These are phyloP conservation scores for Combretum micranthum DNA, from an alignment of 345 rosid genomes.

Conservation along the genomic window DNA sequence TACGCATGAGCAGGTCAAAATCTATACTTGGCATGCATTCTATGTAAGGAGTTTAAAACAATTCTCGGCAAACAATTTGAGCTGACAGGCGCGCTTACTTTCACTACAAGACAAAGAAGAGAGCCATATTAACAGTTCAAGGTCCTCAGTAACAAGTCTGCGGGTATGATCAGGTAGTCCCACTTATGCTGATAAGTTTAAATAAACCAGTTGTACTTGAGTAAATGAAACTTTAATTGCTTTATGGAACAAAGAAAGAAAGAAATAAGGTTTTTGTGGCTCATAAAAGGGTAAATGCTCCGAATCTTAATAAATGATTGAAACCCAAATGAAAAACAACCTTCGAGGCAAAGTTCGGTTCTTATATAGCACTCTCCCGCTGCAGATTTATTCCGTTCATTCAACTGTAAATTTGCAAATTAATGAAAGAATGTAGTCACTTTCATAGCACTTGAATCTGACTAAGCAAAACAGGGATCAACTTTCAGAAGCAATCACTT, in stretches of 20 bases:
- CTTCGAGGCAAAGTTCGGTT: constrained; percentile 94
- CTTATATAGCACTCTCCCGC: constrained; percentile 86
- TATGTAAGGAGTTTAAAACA: too few relatives aligned
- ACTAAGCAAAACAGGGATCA: too few relatives aligned
- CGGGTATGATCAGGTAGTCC: background rate
- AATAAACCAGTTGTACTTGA: background rate
- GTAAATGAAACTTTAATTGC: background rate
- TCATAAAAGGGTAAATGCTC: background rate
- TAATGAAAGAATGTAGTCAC: constrained; percentile 1
- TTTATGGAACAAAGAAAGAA: background rate
- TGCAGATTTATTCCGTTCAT: constrained; percentile 90
- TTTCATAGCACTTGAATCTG: too few relatives aligned
- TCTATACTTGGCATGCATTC: too few relatives aligned
- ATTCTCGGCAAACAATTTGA: too few relatives aligned
- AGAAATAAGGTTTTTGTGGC: background rate
- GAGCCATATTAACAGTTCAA: too few relatives aligned
- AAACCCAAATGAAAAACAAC: constrained; percentile 25
- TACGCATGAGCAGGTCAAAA: too few relatives aligned
- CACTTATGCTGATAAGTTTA: background rate
- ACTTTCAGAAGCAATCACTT: too few relatives aligned
- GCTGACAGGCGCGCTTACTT: too few relatives aligned
- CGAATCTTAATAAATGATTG: background rate
- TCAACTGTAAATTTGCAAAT: constrained; percentile 56
- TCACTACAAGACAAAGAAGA: too few relatives aligned
- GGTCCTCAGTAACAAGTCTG: too few relatives aligned